Evolutionary conservation across 257 asterid genomes (phyloP), one percentile per base, ranked within the genome.

Genomic region (Paulownia fortunei): DNA sequence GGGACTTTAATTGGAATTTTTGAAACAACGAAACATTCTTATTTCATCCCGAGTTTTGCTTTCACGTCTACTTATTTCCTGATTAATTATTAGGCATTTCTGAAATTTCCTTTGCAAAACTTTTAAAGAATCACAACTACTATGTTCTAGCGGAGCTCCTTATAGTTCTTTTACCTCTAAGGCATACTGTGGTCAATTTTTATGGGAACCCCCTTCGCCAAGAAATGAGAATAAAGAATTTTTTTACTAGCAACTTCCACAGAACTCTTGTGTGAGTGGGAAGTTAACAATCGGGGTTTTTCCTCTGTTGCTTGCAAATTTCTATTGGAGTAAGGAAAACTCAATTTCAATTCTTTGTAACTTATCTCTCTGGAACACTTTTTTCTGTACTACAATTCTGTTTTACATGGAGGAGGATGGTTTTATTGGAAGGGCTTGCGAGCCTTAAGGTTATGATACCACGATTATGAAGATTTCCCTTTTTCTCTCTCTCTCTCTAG

Each of bases 381-480:
- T 16, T 24, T 12, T 21, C 52, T 36, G 27, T 47, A 34, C 69
- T 36, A 68, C 71, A 46, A 64, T 76, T 54, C 55, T 60, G 36
- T 68, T 34, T 62, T 6, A 49, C 13, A 61, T 54, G 34, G 65
- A 41, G 76, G 79, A 4, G 36, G 76, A 56, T 69, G 52, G 79
- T 34, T 36, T 55, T 68, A 56, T 80, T 78, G 74, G 70, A 78
- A 77, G 69, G 88, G 73, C 64, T 69, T 62, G 60, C 59, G 70
- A 62, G 47, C 46, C 67, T 78, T 60, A 60, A 78, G 78, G 75
- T 77, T 81, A 65, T 71, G 65, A 73, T 88, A 70, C 78, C 56
- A 76, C 75, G 75, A 78, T 79, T 75, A 78, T 76, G 85, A 82
- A 85, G 86, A 71, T 88, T 85, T 81, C 83, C 69, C 79, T 64